A percentile compares a stretch with the other conserved stretches of the same genome.
These are phyloP conservation scores for Saccharata proteae DNA, from an alignment of 2,329 filamentous ascomycete species.

Conservation along the genomic window DNA sequence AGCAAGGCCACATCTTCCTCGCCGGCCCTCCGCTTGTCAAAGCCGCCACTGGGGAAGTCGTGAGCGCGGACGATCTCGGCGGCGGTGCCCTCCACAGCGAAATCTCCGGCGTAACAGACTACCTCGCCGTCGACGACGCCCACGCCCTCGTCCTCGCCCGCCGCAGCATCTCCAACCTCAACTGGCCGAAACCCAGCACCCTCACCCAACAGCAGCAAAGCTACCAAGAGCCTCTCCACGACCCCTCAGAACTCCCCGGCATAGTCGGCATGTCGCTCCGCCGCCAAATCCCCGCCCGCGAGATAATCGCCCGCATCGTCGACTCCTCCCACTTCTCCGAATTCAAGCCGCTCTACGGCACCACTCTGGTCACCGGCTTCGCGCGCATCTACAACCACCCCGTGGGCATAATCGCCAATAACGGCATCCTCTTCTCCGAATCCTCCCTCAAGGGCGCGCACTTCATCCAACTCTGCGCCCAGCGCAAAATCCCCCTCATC, in stretches of 20 bases:
- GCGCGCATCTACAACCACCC: slow-evolving; percentile 79
- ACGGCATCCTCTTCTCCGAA: slow-evolving; percentile 85
- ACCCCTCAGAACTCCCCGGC: slow-evolving; percentile 67
- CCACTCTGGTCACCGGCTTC: slow-evolving; percentile 80
- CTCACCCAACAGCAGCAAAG: slow-evolving; percentile 24
- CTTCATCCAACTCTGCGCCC: slow-evolving; percentile 89
- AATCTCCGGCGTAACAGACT: slow-evolving; percentile 87
- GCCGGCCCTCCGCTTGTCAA: slow-evolving; percentile 91
- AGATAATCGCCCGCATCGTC: slow-evolving; percentile 85
- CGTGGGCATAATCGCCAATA: slow-evolving; percentile 90
- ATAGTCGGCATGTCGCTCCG: slow-evolving; percentile 86
- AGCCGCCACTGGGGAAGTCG: slow-evolving; percentile 86
- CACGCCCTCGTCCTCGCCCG: slow-evolving; percentile 80
- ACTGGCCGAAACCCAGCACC: slow-evolving; percentile 45
- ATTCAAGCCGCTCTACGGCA: slow-evolving; percentile 87
- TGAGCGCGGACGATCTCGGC: slow-evolving; percentile 81
- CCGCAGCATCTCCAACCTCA: slow-evolving; percentile 75
- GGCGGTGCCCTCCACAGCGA: slow-evolving; percentile 83
- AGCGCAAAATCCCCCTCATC: slow-evolving; percentile 77
- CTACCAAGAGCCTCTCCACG: slow-evolving; percentile 68
- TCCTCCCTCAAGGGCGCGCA: slow-evolving; percentile 88
- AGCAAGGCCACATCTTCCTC: slow-evolving; percentile 95
- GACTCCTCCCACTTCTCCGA: slow-evolving; percentile 84
- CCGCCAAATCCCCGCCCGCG: slow-evolving; percentile 71
- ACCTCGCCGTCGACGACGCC: slow-evolving; percentile 85